Evolutionary conservation across 371 early-diverging fungal species (phyloP), one percentile per base, ranked within the genome.

Genomic region (Amoeboaphelidium occidentale): DNA sequence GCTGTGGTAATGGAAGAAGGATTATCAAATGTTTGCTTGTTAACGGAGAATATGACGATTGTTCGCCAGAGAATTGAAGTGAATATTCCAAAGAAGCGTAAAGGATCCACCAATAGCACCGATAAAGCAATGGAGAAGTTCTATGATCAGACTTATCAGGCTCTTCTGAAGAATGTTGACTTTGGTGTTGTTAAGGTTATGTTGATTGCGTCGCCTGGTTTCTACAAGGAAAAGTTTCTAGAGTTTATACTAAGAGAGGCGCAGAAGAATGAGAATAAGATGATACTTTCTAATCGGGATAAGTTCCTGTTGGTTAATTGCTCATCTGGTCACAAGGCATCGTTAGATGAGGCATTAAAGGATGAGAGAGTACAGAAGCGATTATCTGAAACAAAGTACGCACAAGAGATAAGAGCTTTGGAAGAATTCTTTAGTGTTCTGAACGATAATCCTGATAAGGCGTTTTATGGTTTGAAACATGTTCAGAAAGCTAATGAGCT

Each of bases 1-100:
- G 97, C 93, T 2, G 73, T 96, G 20, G 84, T 91, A 1, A 74
- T 89, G 56, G 81, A 96, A 58, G 97, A 96, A 56, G 97, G 96
- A 0, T 61, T 96, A 24, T 92, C 97, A 4, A 84, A 88, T 47
- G 52, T 96, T 13, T 96, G 97, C 53, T 72, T 93, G 22, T 50
- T 96, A 46, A 92, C 94, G 1, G 72, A 84, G 49, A 78, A 78
- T 51, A 87, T 92, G 92, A 96, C 94, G 1, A 72, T 93, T 50
- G 86, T 91, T 4, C 71, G 83, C 28, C 91, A 90, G 56, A 73
- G 88, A 12, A 83, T 96, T 27, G 92, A 92, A 59, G 67, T 70
- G 21, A 75, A 81, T 20, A 78, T 96, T 17, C 94, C 94, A 2
- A 66, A 86, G 48, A 96, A 96, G 54, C 68, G 92, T 48, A 81